Evolutionary conservation across 116 monocot genomes (phyloP), one percentile per base, ranked within the genome.

Genomic region (Thalassia testudinum): DNA sequence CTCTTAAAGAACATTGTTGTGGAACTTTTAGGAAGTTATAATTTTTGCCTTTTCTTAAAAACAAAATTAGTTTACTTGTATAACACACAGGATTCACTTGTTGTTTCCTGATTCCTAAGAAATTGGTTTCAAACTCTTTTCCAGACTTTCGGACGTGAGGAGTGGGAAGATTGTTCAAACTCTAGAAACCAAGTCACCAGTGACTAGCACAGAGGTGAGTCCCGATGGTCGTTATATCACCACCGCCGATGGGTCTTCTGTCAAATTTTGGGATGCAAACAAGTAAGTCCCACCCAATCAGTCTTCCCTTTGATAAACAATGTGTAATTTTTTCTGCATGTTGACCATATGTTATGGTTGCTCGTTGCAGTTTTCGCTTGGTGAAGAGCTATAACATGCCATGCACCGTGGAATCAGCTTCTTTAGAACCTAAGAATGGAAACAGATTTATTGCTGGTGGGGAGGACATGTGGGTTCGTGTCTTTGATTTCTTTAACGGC

Each of bases 191-290:
- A 75, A 70, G 42, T 80, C 79, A 59, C 70, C 85, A 56, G 82
- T 95, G 5, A 88, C 85, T 2, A 88, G 95, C 49, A 77, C 84
- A 14, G 95, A 95, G 71, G 88, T 88, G 23, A 95, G 95, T 60
- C 81, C 56, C 63, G 88, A 95, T 72, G 95, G 95, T 38, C 85
- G 77, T 11, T 88, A 85, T 61, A 95, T 95, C 40, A 95, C 88
- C 37, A 88, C 88, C 43, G 85, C 88, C 50, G 95, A 95, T 74
- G 95, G 95, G 14, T 78, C 85, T 13, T 72, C 70, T 59, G 75
- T 87, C 17, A 88, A 87, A 43, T 88, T 95, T 49, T 95, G 95
- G 88, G 88, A 95, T 79, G 88, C 85, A 58, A 95, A 95, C 75
- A 73, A 88, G n/a, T n/a, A n/a, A n/a, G n/a, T n/a, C n/a, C 84